Evolutionary conservation across 768 basidiomycete species (phyloP).

Genomic region (Tremella yokohamensis): DNA sequence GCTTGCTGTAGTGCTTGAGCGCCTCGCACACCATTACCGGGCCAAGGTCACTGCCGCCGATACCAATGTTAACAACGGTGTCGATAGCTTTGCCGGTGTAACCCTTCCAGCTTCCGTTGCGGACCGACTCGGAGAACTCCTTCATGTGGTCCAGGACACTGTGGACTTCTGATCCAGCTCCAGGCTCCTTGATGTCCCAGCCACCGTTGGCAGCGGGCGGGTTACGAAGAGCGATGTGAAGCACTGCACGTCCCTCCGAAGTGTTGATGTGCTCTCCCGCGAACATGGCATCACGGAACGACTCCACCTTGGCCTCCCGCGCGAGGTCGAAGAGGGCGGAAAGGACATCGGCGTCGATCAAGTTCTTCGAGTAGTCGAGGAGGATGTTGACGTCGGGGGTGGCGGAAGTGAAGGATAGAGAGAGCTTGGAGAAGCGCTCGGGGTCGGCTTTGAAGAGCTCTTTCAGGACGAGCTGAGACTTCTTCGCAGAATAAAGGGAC

Average conservation of each 20-base stretch:
- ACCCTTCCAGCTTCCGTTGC: conserved; percentile 88
- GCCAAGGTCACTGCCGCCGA: conserved; percentile 95
- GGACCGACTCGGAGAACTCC: conserved; percentile 76
- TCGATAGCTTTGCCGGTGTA: conserved; percentile 94
- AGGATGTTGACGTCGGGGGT: conserved; percentile 73
- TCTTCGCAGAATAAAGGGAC: conserved; percentile 69
- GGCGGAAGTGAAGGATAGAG: conserved; percentile 65
- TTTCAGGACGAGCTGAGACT: conserved; percentile 73
- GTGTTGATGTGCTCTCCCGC: conserved; percentile 96
- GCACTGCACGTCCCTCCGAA: conserved; percentile 92
- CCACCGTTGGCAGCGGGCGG: conserved; percentile 59
- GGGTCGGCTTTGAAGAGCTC: conserved; percentile 90
- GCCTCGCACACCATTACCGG: conserved; percentile 99
- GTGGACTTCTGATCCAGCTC: conserved; percentile 74
- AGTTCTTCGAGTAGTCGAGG: conserved; percentile 94
- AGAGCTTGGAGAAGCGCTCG: conserved; percentile 67
- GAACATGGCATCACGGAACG: conserved; percentile 87
- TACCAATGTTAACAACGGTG: conserved; percentile 96
- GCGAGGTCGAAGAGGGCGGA: conserved; percentile 72
- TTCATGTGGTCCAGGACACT: conserved; percentile 86
- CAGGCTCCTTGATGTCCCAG: conserved; percentile 69
- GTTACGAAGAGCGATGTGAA: conserved; percentile 85
- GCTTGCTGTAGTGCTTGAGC: conserved; percentile 85
- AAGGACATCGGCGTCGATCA: conserved; percentile 82
- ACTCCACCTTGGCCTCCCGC: conserved; percentile 79